Conservation (phyloP, 305 asterid genomes). For the Ruellia speciosa region DNA sequence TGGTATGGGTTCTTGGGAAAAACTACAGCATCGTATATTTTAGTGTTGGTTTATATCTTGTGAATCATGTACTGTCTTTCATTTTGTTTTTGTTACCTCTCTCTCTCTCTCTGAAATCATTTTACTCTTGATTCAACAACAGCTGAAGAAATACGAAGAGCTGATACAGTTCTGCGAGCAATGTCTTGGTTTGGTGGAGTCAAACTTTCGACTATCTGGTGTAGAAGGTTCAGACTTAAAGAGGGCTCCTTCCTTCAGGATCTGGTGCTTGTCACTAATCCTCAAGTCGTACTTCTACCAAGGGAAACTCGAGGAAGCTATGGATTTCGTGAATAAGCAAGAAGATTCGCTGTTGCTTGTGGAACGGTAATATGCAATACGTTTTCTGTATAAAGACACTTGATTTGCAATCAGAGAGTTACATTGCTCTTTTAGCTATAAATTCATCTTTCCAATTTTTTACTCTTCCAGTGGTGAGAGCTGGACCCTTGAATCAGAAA, state of each 20-base stretch:
- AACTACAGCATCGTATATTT: neutral
- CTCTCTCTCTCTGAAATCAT: no score
- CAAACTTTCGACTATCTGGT: slow-evolving; percentile 32
- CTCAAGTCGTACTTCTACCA: slow-evolving; percentile 63
- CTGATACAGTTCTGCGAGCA: slow-evolving; percentile 65
- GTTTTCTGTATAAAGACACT: slow-evolving; percentile 1
- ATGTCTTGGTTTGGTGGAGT: slow-evolving; percentile 46
- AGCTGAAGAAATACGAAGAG: slow-evolving; percentile 83
- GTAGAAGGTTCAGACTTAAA: slow-evolving; percentile 35
- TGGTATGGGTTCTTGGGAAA: slow-evolving; percentile 38
- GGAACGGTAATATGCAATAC: slow-evolving; percentile 41
- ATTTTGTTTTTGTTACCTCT: neutral
- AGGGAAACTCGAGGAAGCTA: slow-evolving; percentile 88
- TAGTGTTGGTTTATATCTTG: no score
- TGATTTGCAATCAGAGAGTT: slow-evolving; percentile 11
- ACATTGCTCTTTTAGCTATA: slow-evolving; percentile 20
- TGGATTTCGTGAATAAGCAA: slow-evolving; percentile 61
- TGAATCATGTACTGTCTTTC: neutral
- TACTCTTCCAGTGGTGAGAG: slow-evolving; percentile 39
- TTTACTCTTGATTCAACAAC: slow-evolving; percentile 27
- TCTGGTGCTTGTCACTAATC: slow-evolving; percentile 60
- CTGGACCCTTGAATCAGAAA: slow-evolving; percentile 44
- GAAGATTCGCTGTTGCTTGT: slow-evolving; percentile 40
- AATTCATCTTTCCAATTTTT: slow-evolving; percentile 18
- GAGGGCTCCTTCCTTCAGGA: slow-evolving; percentile 45